A percentile compares a stretch with the other conserved stretches of the same genome.
These are phyloP conservation scores for Uronychia setigera DNA, from an alignment of 73 alveolate species.

Conservation along the genomic window DNA sequence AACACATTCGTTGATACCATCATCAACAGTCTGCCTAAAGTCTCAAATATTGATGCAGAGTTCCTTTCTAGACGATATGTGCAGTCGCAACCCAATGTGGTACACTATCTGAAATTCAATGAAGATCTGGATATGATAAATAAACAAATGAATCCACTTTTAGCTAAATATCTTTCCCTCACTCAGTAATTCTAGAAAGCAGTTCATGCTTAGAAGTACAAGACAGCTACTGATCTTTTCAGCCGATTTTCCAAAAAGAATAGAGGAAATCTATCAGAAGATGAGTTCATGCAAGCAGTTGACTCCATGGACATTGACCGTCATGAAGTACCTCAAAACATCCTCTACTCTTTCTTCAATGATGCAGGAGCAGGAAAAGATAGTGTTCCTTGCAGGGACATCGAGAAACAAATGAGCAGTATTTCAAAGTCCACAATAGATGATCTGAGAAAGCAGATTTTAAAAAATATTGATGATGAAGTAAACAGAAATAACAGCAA, in stretches of 20 bases:
- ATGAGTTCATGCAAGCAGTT: background rate
- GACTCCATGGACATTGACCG: background rate
- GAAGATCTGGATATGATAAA: background rate
- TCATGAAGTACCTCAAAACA: background rate
- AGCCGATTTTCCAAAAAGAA: background rate
- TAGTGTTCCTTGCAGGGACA: background rate
- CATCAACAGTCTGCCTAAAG: background rate
- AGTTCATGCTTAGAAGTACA: background rate
- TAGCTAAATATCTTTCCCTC: background rate
- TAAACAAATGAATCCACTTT: background rate
- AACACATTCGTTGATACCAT: background rate
- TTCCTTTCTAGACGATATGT: background rate
- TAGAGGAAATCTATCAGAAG: background rate
- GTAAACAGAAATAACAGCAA: background rate
- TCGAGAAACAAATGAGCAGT: background rate
- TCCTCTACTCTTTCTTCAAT: background rate
- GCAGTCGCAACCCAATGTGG: background rate
- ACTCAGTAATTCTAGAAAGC: background rate
- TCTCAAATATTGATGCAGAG: background rate
- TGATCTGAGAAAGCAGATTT: background rate
- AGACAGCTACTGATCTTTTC: background rate
- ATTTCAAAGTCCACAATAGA: background rate
- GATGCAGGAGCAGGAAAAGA: background rate
- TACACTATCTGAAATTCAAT: background rate
- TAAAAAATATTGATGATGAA: background rate